A percentile compares a stretch with the other conserved stretches of the same genome.
Conservation (phyloP, 2,329 filamentous ascomycete genomes). For the Tothia fuscella region DNA sequence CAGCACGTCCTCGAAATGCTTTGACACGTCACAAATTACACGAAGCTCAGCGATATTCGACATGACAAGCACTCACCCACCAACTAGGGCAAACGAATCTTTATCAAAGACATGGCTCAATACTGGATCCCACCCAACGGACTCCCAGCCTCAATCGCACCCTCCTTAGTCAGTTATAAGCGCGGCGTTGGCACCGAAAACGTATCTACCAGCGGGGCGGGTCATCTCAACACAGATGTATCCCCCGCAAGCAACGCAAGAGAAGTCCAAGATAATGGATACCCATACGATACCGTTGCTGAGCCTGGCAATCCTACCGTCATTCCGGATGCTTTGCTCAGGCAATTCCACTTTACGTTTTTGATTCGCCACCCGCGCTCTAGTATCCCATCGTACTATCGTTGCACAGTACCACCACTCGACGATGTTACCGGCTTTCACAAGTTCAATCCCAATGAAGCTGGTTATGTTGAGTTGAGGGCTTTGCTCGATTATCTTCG, state of each 20-base stretch:
- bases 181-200: conserved; percentile 45
- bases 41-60: too few relatives aligned
- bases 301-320: conserved; percentile 75
- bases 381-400: conserved; percentile 86
- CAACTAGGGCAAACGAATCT: conserved; percentile 83
- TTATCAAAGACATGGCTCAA: conserved; percentile 97
- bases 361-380: conserved; percentile 90
- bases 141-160: conserved; percentile 57
- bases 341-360: conserved; percentile 86
- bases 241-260: conserved; percentile 20
- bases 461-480: conserved; percentile 81
- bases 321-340: conserved; percentile 60
- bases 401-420: conserved; percentile 83
- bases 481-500: conserved; percentile 77
- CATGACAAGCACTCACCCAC: too few relatives aligned
- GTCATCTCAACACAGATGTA: conserved; percentile 1
- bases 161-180: conserved; percentile 54
- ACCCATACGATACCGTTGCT: conserved; percentile 44
- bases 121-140: conserved; percentile 71
- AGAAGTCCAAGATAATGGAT: conserved; percentile 29
- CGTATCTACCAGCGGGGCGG: conserved; percentile 16
- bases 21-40: too few relatives aligned
- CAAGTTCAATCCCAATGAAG: conserved; percentile 76
- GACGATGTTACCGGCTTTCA: conserved; percentile 72
- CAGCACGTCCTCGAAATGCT: too few relatives aligned